A percentile compares a stretch with the other conserved stretches of the same genome.
These are phyloP conservation scores for Solanum okadae DNA, from an alignment of 257 asterid genomes.

Conservation along the genomic window DNA sequence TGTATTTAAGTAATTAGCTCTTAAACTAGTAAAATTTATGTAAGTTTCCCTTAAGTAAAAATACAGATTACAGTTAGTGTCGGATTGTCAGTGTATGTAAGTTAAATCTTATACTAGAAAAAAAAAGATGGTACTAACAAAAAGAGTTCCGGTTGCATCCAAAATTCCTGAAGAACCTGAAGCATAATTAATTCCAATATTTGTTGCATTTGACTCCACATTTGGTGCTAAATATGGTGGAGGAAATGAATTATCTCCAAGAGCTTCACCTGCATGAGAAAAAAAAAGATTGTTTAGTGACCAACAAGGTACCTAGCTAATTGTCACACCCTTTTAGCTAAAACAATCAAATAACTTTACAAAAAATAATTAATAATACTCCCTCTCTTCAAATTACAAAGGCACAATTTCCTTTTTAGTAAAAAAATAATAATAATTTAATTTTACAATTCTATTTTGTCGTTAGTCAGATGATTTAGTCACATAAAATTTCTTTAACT, in stretches of 20 bases:
- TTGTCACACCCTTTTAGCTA: neutral
- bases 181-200: constrained; percentile 42
- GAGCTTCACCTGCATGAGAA: constrained; percentile 21
- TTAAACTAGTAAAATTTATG: neutral
- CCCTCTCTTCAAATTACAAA: neutral
- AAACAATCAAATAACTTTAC: neutral
- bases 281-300: neutral
- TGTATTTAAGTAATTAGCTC: too few species aligned
- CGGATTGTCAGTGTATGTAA: neutral
- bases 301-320: neutral
- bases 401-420: neutral
- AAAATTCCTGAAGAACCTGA: constrained; percentile 64
- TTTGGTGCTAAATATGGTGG: constrained; percentile 41
- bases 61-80: too few species aligned
- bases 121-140: constrained; percentile 18
- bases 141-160: constrained; percentile 41
- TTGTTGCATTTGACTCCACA: constrained; percentile 18
- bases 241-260: constrained; percentile 38
- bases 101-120: neutral
- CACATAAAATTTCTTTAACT: too few species aligned
- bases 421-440: neutral
- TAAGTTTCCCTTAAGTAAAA: too few species aligned
- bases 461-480: neutral
- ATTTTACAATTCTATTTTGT: neutral
- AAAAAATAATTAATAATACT: neutral